These are phyloP conservation scores for Fusarium redolens DNA, from an alignment of 2,329 filamentous ascomycete genomes.

Conservation along the genomic window DNA sequence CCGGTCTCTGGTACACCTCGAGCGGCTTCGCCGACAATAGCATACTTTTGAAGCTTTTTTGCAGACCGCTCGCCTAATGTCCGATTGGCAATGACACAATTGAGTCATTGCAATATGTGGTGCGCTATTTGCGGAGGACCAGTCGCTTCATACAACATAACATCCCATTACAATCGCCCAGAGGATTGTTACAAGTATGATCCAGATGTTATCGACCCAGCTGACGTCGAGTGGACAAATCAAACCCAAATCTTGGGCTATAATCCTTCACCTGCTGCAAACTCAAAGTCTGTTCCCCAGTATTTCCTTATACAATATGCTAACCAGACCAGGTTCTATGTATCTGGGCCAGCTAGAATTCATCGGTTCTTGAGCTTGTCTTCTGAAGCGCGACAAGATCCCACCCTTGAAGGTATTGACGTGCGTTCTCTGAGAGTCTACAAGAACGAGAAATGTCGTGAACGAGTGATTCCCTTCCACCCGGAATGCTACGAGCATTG, in stretches of 20 bases:
- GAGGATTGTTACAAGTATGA: not conserved
- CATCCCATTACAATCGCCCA: not conserved
- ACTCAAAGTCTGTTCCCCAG: not conserved
- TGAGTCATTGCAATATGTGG: not conserved
- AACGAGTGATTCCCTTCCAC: not conserved
- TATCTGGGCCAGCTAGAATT: not conserved
- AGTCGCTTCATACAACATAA: not conserved
- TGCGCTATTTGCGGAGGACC: not conserved
- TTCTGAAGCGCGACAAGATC: not conserved
- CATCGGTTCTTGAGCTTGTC: not conserved
- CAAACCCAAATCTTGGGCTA: not conserved
- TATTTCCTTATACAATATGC: not conserved
- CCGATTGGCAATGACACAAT: not conserved
- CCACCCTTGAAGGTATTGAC: not conserved
- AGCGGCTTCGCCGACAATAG: no score
- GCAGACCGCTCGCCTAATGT: not conserved
- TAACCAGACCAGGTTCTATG: not conserved
- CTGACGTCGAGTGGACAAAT: not conserved
- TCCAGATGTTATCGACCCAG: not conserved
- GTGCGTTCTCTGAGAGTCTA: not conserved
- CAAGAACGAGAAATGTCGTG: not conserved
- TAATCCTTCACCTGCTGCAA: not conserved
- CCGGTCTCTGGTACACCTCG: no score
- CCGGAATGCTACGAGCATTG: no score
- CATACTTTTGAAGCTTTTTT: no score